phyloP scores from a whole-genome alignment of 192 early-diverging fungal species.

The Spizellomyces sp. region DNA sequence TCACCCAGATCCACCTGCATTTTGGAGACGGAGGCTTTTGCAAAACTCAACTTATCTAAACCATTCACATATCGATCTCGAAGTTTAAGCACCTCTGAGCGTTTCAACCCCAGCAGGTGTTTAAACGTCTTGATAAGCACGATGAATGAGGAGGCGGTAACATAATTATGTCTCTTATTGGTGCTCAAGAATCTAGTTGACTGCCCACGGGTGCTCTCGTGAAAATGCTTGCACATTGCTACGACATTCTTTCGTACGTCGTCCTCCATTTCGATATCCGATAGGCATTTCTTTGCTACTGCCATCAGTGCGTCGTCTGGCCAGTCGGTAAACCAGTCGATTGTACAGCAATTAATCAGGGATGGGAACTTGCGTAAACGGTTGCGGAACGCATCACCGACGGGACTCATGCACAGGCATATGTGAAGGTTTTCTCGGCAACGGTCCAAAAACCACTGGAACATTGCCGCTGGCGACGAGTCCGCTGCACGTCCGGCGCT shows the following conservation, averaged over 20 bases:
- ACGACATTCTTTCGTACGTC: constrained; percentile 50
- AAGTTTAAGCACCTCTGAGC: constrained; percentile 47
- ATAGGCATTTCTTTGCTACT: constrained; percentile 58
- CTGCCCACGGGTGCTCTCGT: constrained; percentile 53
- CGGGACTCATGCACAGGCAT: constrained; percentile 59
- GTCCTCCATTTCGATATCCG: constrained; percentile 55
- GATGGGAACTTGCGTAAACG: constrained; percentile 60
- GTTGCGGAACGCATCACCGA: constrained; percentile 62
- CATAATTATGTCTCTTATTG: constrained; percentile 58
- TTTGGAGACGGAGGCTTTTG: constrained; percentile 57
- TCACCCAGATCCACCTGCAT: constrained; percentile 64
- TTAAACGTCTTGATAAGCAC: constrained; percentile 63
- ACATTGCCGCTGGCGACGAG: constrained; percentile 49
- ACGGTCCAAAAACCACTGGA: constrained; percentile 53
- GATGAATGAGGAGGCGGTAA: constrained; percentile 63
- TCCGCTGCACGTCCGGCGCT: constrained; percentile 35
- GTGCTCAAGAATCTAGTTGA: constrained; percentile 49
- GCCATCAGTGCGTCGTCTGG: constrained; percentile 62
- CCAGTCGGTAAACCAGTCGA: constrained; percentile 68
- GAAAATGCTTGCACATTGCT: constrained; percentile 62
- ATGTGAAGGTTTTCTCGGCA: constrained; percentile 63
- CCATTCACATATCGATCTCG: constrained; percentile 59
- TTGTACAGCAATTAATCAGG: constrained; percentile 64
- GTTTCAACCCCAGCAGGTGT: constrained; percentile 45
- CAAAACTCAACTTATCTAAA: constrained; percentile 62